phyloP scores from a whole-genome alignment of 805 yeast genomes.

The Metschnikowia aberdeeniae region DNA sequence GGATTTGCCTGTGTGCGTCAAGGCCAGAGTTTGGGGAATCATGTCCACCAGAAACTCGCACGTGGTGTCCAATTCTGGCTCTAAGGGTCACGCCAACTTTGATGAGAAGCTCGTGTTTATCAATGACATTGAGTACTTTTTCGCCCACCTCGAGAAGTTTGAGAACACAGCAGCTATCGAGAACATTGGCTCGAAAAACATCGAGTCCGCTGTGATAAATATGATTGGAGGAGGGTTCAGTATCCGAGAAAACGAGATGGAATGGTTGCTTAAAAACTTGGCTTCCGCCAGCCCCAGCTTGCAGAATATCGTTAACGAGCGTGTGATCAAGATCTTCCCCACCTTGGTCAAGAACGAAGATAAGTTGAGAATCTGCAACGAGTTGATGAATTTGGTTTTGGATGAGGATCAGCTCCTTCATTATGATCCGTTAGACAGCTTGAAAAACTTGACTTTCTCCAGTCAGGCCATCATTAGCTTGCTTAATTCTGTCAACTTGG shows the following conservation, averaged over 20 bases:
- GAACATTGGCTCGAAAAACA: conserved; percentile 45
- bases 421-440: conserved; percentile 41
- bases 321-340: conserved; percentile 53
- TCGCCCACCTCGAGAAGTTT: conserved; percentile 44
- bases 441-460: conserved; percentile 52
- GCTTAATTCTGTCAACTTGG: conserved; percentile 57
- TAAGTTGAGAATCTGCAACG: conserved; percentile 50
- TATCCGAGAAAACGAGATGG: conserved; percentile 41
- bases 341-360: conserved; percentile 49
- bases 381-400: conserved; percentile 53
- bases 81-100: conserved; percentile 16
- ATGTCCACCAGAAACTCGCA: conserved; percentile 19
- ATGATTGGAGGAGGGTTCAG: conserved; percentile 44
- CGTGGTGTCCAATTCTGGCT: background rate
- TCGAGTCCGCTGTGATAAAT: conserved; percentile 58
- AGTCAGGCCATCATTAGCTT: conserved; percentile 56
- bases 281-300: conserved; percentile 20
- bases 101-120: conserved; percentile 32
- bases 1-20: conserved; percentile 41
- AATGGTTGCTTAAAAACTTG: conserved; percentile 56
- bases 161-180: conserved; percentile 31
- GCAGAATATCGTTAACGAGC: conserved; percentile 44
- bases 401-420: conserved; percentile 27
- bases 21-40: conserved; percentile 41
- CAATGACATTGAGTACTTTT: conserved; percentile 28